phyloP scores from a whole-genome alignment of 2,329 filamentous ascomycete species.

The Hortaea werneckii region DNA sequence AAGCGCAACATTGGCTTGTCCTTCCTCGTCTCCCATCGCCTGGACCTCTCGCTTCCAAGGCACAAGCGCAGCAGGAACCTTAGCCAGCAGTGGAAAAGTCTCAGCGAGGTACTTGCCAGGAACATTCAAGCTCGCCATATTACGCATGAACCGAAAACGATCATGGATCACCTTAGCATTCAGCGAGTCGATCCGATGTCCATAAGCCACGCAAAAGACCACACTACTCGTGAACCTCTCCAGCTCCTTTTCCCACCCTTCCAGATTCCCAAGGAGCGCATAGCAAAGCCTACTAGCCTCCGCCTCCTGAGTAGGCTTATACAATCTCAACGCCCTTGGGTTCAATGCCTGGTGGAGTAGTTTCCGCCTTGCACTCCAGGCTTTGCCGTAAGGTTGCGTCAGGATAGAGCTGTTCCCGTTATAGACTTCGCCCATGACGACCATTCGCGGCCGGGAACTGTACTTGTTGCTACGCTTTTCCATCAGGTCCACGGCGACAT shows the following conservation, averaged over 20 bases:
- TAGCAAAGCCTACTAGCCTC: slow-evolving; percentile 38
- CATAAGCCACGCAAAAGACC: slow-evolving; percentile 43
- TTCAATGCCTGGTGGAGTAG: slow-evolving; percentile 37
- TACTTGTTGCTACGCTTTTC: slow-evolving; percentile 38
- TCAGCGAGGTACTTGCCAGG: slow-evolving; percentile 38
- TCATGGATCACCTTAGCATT: slow-evolving; percentile 38
- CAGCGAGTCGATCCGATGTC: slow-evolving; percentile 40
- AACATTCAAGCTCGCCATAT: slow-evolving; percentile 38
- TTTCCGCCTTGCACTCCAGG: slow-evolving; percentile 36
- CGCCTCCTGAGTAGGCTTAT: slow-evolving; percentile 40
- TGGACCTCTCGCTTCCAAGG: slow-evolving; percentile 40
- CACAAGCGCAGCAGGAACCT: slow-evolving; percentile 35
- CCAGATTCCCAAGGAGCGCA: slow-evolving; percentile 31
- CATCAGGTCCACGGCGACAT: slow-evolving; percentile 35
- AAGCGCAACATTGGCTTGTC: slow-evolving; percentile 33
- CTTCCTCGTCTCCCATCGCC: slow-evolving; percentile 28
- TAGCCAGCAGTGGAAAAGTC: slow-evolving; percentile 34
- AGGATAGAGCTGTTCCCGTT: slow-evolving; percentile 37
- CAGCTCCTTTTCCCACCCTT: slow-evolving; percentile 37
- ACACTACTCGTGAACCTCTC: slow-evolving; percentile 41
- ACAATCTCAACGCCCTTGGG: slow-evolving; percentile 33
- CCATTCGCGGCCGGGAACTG: slow-evolving; percentile 35
- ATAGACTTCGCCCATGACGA: slow-evolving; percentile 36
- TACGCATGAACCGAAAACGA: slow-evolving; percentile 40
- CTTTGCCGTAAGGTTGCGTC: slow-evolving; percentile 40